A percentile compares a stretch with the other conserved stretches of the same genome.
phyloP scores from a whole-genome alignment of 352 stramenopile genomes.

The Achlya hypogyna region DNA sequence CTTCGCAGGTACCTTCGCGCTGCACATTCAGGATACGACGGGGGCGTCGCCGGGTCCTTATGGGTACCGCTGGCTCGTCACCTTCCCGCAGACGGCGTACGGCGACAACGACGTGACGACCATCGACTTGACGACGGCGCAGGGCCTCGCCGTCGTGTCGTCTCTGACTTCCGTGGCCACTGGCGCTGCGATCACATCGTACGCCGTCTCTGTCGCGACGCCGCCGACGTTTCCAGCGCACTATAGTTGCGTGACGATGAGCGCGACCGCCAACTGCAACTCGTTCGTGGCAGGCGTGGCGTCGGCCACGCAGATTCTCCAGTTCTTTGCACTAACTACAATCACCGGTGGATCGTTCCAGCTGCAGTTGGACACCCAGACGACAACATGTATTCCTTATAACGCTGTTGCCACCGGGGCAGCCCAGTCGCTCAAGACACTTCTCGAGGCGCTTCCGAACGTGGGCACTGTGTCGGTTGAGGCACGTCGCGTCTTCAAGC shows the following conservation, averaged over 20 bases:
- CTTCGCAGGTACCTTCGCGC: constrained; percentile 25
- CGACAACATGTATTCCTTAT: constrained; percentile 45
- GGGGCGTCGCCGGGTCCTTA: constrained; percentile 32
- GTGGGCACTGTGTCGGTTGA: constrained; percentile 41
- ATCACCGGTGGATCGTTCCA: constrained; percentile 44
- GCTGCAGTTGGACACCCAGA: constrained; percentile 41
- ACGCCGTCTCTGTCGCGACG: constrained; percentile 25
- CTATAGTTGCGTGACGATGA: constrained; percentile 48
- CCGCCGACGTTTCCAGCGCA: constrained; percentile 27
- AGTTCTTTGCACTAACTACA: constrained; percentile 57
- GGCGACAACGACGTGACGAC: not conserved
- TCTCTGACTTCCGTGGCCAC: constrained; percentile 38
- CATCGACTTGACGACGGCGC: constrained; percentile 25
- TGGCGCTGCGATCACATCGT: constrained; percentile 20
- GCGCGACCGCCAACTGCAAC: constrained; percentile 38
- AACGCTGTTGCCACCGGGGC: constrained; percentile 23
- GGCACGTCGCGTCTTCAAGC: constrained; percentile 50
- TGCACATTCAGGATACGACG: constrained; percentile 36
- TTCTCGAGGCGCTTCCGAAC: constrained; percentile 34
- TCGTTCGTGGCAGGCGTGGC: constrained; percentile 52
- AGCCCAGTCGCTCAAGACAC: constrained; percentile 24
- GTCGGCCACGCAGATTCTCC: constrained; percentile 52
- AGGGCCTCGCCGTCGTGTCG: constrained; percentile 40
- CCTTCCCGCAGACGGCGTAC: constrained; percentile 36
- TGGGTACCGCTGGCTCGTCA: constrained; percentile 64